These are phyloP conservation scores for Pyronema domesticum DNA, from an alignment of 495 filamentous ascomycete genomes.

Conservation along the genomic window DNA sequence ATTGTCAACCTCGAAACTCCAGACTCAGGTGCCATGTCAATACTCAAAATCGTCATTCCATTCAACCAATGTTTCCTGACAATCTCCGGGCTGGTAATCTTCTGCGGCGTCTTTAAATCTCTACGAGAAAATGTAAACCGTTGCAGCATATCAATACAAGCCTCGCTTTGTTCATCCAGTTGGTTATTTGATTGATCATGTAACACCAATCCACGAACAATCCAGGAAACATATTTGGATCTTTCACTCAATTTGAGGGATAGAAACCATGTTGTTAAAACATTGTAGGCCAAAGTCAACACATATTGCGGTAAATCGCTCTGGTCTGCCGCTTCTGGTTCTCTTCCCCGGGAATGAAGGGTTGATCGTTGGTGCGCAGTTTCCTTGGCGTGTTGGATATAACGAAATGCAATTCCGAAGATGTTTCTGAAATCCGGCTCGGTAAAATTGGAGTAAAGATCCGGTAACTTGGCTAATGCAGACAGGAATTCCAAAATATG, in stretches of 20 bases:
- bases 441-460: slow-evolving; percentile 69
- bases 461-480: slow-evolving; percentile 64
- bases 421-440: slow-evolving; percentile 80
- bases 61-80: slow-evolving; percentile 67
- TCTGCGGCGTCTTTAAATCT: slow-evolving; percentile 28
- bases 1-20: slow-evolving; percentile 33
- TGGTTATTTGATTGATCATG: slow-evolving; percentile 50
- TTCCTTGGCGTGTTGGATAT: slow-evolving; percentile 58
- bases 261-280: slow-evolving; percentile 93
- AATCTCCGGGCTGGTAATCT: slow-evolving; percentile 25
- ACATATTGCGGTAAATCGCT: slow-evolving; percentile 72
- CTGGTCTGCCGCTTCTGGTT: slow-evolving; percentile 25
- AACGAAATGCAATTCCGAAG: slow-evolving; percentile 86
- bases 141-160: slow-evolving; percentile 93
- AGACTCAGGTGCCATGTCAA: slow-evolving; percentile 58
- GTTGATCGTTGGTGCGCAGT: slow-evolving; percentile 13
- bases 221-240: slow-evolving; percentile 70
- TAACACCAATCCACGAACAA: slow-evolving; percentile 65
- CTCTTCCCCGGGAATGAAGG: slow-evolving; percentile 14
- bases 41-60: slow-evolving; percentile 69
- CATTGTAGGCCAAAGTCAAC: slow-evolving; percentile 79
- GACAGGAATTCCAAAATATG: slow-evolving; percentile 89
- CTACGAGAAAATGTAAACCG: slow-evolving; percentile 72
- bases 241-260: slow-evolving; percentile 70
- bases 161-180: slow-evolving; percentile 80